Evolutionary conservation across 805 yeast species (phyloP).

Genomic region (Spathaspora girioi): DNA sequence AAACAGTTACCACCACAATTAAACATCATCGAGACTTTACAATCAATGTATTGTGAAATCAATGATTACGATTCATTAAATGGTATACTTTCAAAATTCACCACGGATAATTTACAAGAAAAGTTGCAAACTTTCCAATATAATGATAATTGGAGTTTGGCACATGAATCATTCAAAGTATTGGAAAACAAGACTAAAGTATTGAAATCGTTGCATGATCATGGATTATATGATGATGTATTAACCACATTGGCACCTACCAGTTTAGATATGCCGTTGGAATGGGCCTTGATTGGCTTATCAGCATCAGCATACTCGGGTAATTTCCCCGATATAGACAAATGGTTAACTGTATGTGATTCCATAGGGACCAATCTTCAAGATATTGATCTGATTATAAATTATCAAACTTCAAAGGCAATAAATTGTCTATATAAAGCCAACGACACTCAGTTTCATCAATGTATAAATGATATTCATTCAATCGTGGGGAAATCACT

Average conservation of each 20-base stretch:
- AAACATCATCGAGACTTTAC: constrained; percentile 50
- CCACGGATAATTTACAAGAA: constrained; percentile 67
- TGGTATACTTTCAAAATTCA: constrained; percentile 74
- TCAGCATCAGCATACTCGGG: constrained; percentile 73
- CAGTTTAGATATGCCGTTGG: constrained; percentile 37
- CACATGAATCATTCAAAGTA: constrained; percentile 79
- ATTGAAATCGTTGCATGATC: constrained; percentile 68
- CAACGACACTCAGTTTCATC: constrained; percentile 29
- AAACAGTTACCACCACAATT: constrained; percentile 19
- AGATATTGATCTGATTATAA: constrained; percentile 52
- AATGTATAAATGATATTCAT: constrained; percentile 49
- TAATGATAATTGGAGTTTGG: constrained; percentile 81
- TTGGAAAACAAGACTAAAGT: constrained; percentile 51
- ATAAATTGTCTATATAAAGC: constrained; percentile 40
- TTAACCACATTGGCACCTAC: constrained; percentile 45
- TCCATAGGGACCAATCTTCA: constrained; percentile 30
- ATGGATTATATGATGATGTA: constrained; percentile 70
- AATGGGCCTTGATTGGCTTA: constrained; percentile 66
- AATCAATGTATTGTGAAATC: constrained; percentile 77
- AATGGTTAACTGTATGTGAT: constrained; percentile 60
- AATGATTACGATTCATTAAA: constrained; percentile 89
- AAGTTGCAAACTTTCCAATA: constrained; percentile 79
- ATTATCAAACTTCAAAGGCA: constrained; percentile 64
- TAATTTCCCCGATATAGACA: constrained; percentile 41
- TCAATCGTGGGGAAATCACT: constrained; percentile 59